Percentiles rank a stretch among this genome's conserved stretches.
Conservation (phyloP, 139 green algal species). For the Eudorina sp. region DNA sequence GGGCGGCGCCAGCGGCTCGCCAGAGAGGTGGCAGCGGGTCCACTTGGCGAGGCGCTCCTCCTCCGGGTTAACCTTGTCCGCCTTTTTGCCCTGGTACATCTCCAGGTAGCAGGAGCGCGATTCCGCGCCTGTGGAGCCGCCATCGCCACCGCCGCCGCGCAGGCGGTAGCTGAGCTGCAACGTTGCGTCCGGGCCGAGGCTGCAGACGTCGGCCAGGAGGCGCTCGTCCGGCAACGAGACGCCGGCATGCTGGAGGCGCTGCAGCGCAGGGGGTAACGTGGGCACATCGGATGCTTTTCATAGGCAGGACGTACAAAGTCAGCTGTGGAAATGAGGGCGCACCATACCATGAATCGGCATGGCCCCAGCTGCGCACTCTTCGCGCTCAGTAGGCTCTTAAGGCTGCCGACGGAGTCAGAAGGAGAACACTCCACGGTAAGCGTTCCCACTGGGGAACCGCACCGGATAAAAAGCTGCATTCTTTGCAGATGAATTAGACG, state of each 20-base stretch:
- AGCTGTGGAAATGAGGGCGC: not conserved
- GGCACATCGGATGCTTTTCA: not conserved
- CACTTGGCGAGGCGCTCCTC: slow-evolving; percentile 79
- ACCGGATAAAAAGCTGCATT: slow-evolving; percentile 56
- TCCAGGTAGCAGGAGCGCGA: slow-evolving; percentile 88
- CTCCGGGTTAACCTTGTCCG: slow-evolving; percentile 84
- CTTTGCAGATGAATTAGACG: not conserved
- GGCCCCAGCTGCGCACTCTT: not conserved
- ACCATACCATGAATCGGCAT: slow-evolving; percentile 19
- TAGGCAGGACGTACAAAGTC: not conserved
- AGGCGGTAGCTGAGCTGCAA: slow-evolving; percentile 62
- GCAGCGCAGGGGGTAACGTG: not conserved
- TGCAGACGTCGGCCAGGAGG: slow-evolving; percentile 22
- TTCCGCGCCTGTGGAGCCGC: slow-evolving; percentile 92
- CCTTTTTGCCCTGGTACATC: slow-evolving; percentile 90
- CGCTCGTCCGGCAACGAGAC: slow-evolving; percentile 50
- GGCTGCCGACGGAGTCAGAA: not conserved
- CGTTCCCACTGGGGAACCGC: slow-evolving; percentile 25
- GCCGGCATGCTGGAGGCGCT: slow-evolving; percentile 39
- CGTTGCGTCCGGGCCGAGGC: slow-evolving; percentile 29
- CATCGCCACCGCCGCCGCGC: slow-evolving; percentile 87
- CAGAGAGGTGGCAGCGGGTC: slow-evolving; percentile 84
- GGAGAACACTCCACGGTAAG: slow-evolving; percentile 8
- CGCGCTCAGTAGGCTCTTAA: slow-evolving; percentile 15
- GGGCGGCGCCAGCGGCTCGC: slow-evolving; percentile 77